Conservation (phyloP, 371 early-diverging fungal species). For the Syncephalastrum racemosum region DNA sequence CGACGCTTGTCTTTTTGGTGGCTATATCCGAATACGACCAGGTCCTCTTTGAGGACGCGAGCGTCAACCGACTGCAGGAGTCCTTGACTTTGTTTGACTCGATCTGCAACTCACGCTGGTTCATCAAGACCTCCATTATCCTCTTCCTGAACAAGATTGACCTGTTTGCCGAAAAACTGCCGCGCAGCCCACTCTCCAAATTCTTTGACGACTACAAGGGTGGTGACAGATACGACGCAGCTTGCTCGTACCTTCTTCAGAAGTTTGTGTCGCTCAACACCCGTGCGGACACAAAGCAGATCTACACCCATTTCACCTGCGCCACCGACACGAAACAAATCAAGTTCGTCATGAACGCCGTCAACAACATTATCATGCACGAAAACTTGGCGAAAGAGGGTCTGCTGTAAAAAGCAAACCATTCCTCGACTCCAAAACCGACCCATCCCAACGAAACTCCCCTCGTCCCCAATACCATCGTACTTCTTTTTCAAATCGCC, state of each 20-base stretch:
- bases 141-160: slow-evolving; percentile 32
- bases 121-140: slow-evolving; percentile 24
- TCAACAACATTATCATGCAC: slow-evolving; percentile 74
- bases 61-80: slow-evolving; percentile 24
- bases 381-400: slow-evolving; percentile 63
- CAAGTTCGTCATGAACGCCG: slow-evolving; percentile 72
- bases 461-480: slow-evolving; percentile 52
- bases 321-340: slow-evolving; percentile 76
- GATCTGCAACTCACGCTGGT: slow-evolving; percentile 28
- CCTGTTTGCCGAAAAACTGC: slow-evolving; percentile 22
- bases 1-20: slow-evolving; percentile 87
- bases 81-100: slow-evolving; percentile 28
- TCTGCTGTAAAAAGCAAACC: slow-evolving; percentile 44
- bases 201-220: slow-evolving; percentile 28
- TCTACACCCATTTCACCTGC: slow-evolving; percentile 58
- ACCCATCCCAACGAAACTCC: slow-evolving; percentile 71
- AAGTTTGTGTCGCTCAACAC: slow-evolving; percentile 44
- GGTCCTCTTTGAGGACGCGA: slow-evolving; percentile 21
- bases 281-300: slow-evolving; percentile 42
- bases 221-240: slow-evolving; percentile 64
- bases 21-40: slow-evolving; percentile 32
- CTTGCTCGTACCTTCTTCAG: slow-evolving; percentile 43
- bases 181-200: slow-evolving; percentile 20
- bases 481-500: slow-evolving; percentile 25
- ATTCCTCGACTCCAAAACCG: slow-evolving; percentile 21